Percentiles rank a stretch among this genome's conserved stretches.
phyloP scores from a whole-genome alignment of 2,329 filamentous ascomycete genomes.

The Apiospora malaysiana region DNA sequence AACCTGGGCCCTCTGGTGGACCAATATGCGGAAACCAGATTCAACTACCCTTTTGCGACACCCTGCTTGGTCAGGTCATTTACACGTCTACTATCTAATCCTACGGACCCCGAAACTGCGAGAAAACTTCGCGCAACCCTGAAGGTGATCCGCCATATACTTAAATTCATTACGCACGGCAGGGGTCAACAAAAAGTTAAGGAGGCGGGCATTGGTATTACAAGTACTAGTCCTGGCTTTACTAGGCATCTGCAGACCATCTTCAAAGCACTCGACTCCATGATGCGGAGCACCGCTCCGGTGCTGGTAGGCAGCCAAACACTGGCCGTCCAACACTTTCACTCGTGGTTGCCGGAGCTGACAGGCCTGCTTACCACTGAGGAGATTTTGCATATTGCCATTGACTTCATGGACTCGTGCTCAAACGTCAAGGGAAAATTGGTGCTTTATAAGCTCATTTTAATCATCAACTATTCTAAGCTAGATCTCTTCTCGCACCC shows the following conservation, averaged over 20 bases:
- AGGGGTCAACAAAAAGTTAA: slow-evolving; percentile 87
- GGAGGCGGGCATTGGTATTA: slow-evolving; percentile 85
- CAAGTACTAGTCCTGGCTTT: slow-evolving; percentile 73
- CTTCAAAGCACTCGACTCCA: slow-evolving; percentile 85
- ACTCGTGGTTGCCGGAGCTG: slow-evolving; percentile 95
- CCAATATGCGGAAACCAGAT: slow-evolving; percentile 84
- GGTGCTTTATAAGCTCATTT: slow-evolving; percentile 86
- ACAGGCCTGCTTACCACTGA: slow-evolving; percentile 75
- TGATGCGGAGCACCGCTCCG: slow-evolving; percentile 88
- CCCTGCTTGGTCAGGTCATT: slow-evolving; percentile 88
- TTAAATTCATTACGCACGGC: slow-evolving; percentile 94
- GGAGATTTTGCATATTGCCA: slow-evolving; percentile 89
- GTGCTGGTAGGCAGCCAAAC: slow-evolving; percentile 94
- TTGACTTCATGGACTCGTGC: slow-evolving; percentile 94
- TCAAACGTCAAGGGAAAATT: slow-evolving; percentile 87
- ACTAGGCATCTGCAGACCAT: slow-evolving; percentile 83
- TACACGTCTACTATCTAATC: slow-evolving; percentile 79
- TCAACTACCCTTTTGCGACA: slow-evolving; percentile 93
- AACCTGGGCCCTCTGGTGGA: slow-evolving; percentile 91
- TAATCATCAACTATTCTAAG: slow-evolving; percentile 90
- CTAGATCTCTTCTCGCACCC: slow-evolving; percentile 81
- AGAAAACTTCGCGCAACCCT: slow-evolving; percentile 88
- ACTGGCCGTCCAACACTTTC: slow-evolving; percentile 92
- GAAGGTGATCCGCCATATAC: slow-evolving; percentile 90
- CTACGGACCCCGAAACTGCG: slow-evolving; percentile 81